These are phyloP conservation scores for Mucor piriformis DNA, from an alignment of 371 early-diverging fungal species.

Conservation along the genomic window DNA sequence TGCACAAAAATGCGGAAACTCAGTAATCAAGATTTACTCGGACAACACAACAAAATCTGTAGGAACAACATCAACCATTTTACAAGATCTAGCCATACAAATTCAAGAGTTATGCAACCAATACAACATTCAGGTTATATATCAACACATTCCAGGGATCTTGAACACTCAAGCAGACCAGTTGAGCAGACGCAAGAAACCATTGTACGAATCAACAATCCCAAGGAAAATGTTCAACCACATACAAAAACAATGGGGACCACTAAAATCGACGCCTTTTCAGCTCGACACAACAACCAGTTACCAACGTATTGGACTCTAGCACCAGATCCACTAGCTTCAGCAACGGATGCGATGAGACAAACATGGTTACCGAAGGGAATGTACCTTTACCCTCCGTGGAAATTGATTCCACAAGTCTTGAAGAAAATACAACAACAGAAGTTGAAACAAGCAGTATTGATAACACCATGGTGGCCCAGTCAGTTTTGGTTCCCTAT, in stretches of 20 bases:
- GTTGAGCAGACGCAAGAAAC: constrained; percentile 1
- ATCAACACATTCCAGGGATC: constrained; percentile 2
- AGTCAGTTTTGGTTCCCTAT: constrained; percentile 24
- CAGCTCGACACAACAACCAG: background rate
- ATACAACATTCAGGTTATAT: background rate
- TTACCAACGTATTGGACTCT: constrained; percentile 1
- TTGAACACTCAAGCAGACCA: constrained; percentile 1
- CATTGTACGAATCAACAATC: background rate
- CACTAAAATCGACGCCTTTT: constrained; percentile 5
- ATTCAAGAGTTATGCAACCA: constrained; percentile 1
- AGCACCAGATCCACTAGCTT: background rate
- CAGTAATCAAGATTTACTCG: background rate
- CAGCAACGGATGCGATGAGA: constrained; percentile 4
- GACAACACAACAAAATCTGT: constrained; percentile 31
- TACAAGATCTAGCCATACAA: constrained; percentile 2
- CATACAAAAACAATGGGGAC: background rate
- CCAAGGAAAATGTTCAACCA: background rate
- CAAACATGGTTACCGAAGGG: constrained; percentile 8
- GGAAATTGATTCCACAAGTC: constrained; percentile 6
- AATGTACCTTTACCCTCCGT: constrained; percentile 6
- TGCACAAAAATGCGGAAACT: background rate
- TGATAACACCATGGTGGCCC: constrained; percentile 31
- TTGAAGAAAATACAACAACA: constrained; percentile 4
- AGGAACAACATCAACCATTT: constrained; percentile 8
- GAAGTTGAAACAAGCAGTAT: constrained; percentile 5